Base-by-base conservation (phyloP, 2,329 filamentous ascomycete genomes). In the Monilinia vaccinii-corymbosi region DNA sequence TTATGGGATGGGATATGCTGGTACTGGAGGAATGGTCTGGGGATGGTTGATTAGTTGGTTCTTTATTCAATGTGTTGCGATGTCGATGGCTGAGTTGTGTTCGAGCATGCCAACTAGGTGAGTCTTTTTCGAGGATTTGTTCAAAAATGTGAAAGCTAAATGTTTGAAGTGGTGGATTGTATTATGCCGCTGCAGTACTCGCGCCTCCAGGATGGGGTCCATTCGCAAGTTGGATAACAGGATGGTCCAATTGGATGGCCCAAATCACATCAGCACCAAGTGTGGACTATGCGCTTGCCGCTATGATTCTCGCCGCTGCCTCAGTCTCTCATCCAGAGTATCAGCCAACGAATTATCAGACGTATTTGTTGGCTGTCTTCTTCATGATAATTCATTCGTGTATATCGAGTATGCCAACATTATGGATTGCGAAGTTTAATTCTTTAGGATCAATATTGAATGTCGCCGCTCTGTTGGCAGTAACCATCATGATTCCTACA, bases 31-130 rank as follows among this genome's bases (percentile, higher is more conserved):
- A 28, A 88, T 89, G 84, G 85, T 84, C 2, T 90, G 87, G 87
- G 87, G 87, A 6, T 91, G 87, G 87, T 73, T 89, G 32, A 77
- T 90, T 49, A 85, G 85, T 52, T 87, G 89, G 80, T 66, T 85
- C 6, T 88, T 88, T 45, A 88, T 90, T 44, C 81, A 89, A 69
- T 84, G 82, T 71, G 81, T 89, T 60, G 86, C 87, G 10, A 79
- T 83, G 73, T 81, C 80, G 23, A 85, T 85, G 81, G 87, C 87
- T 1, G 87, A 90, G 72, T 75, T 90, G 21, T 89, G 86, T 67
- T 86, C 82, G 3, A 84, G 83, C 48, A 89, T 89, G 86, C 86
- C 86, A 4, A 89, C 86, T 2, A 83, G 79, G 71, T 78, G 70
- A 56, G 66, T 62, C 28, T 16, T 47, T 34, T 32, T 48, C 25